These are phyloP conservation scores for Scutellaria barbata DNA, from an alignment of 257 asterid genomes.

Conservation along the genomic window DNA sequence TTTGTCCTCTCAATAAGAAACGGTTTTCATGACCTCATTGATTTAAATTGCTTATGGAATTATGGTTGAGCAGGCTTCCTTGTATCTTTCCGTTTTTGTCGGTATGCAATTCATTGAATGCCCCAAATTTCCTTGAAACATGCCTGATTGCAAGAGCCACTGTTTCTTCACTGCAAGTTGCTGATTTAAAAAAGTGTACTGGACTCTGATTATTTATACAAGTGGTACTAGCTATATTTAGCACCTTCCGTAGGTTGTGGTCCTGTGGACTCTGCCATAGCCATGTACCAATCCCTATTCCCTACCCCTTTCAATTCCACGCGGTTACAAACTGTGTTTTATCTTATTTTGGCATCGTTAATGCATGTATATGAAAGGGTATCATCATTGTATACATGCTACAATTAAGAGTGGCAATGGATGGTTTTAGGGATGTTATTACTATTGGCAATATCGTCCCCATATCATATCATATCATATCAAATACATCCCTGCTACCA, in stretches of 20 bases:
- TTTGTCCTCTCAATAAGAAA: not conserved
- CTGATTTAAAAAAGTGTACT: not conserved
- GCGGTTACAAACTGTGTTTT: too few relatives aligned
- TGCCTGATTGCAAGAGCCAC: not conserved
- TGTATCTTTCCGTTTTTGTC: not conserved
- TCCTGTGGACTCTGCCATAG: not conserved
- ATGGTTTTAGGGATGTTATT: too few relatives aligned
- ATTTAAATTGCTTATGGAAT: not conserved
- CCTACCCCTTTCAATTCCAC: not conserved
- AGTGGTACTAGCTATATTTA: not conserved
- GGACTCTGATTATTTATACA: not conserved
- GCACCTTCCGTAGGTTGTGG: conserved; percentile 10
- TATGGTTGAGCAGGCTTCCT: not conserved
- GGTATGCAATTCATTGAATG: not conserved
- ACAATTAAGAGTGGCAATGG: too few relatives aligned
- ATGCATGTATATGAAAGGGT: too few relatives aligned
- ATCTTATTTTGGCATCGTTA: not conserved
- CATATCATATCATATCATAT: too few relatives aligned
- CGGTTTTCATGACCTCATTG: not conserved
- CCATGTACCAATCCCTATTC: not conserved
- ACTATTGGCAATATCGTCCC: too few relatives aligned
- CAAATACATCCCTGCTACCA: too few relatives aligned
- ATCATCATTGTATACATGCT: too few relatives aligned
- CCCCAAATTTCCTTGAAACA: not conserved
- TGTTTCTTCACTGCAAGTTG: not conserved